Evolutionary conservation across 2,329 filamentous ascomycete species (phyloP).

Genomic region (Nemania abortiva): DNA sequence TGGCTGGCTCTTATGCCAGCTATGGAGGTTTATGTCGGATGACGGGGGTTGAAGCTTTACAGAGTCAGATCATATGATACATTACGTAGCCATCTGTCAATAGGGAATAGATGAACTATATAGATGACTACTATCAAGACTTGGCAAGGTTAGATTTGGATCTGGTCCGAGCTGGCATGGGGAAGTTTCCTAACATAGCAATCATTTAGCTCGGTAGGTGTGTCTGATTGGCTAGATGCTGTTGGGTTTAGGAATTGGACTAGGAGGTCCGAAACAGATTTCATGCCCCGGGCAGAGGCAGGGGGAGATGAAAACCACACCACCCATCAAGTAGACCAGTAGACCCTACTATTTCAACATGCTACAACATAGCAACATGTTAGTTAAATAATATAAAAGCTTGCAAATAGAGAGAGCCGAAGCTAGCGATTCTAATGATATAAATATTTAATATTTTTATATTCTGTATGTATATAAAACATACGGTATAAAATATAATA

Average conservation of each 20-base stretch:
- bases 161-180: background rate
- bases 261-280: conserved; percentile 31
- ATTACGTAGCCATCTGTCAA: background rate
- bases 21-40: background rate
- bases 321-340: too few species aligned
- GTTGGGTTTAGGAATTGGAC: conserved; percentile 11
- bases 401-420: too few species aligned
- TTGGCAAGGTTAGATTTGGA: background rate
- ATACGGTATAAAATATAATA: too few species aligned
- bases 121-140: background rate
- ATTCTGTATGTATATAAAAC: too few species aligned
- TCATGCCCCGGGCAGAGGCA: too few species aligned
- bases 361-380: too few species aligned
- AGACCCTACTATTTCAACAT: too few species aligned
- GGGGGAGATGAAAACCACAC: too few species aligned
- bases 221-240: conserved; percentile 27
- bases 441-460: too few species aligned
- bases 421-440: too few species aligned
- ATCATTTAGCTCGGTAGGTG: conserved; percentile 15
- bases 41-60: background rate
- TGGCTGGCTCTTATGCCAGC: background rate
- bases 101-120: background rate
- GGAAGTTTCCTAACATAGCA: conserved; percentile 34
- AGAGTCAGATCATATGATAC: background rate
- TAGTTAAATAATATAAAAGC: too few species aligned